Evolutionary conservation across 1,139 yeast genomes (phyloP), one percentile per base, ranked within the genome.

Genomic region (Insectozyma bohioensis): DNA sequence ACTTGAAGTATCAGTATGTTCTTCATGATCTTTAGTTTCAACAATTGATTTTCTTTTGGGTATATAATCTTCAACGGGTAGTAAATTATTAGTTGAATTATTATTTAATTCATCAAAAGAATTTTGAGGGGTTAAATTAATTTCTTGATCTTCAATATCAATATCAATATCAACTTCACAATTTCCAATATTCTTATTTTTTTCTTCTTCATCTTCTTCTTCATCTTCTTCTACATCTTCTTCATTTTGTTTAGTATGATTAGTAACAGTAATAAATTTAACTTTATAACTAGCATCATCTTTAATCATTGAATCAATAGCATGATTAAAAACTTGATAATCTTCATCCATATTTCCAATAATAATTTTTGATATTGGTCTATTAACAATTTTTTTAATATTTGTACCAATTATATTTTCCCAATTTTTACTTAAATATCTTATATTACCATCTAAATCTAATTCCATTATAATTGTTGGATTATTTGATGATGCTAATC

Each of bases 381-480:
- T 64, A 34, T 74, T 65, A 3, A 79, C 45, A 18, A 86, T 67
- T 49, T 78, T 76, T 16, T 62, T 59, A 9, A 77, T 64, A 11
- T 67, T 65, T 0, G 90, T 80, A 2, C 95, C 94, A 11, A 80
- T 82, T 8, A 88, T 71, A 7, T 71, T 51, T 46, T 80, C 83
- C 97, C 97, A 90, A 42, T 82, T 77, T 41, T 72, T 73, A 42
- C 92, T 77, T 20, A 88, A 56, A 53, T 85, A 85, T 34, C 76
- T 74, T n/a, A 92, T 79, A 25, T 72, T 75, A 12, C 96, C 88
- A 47, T 81, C 82, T 49, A 87, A 62, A 49, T 84, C 92, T 38
- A 92, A 61, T 56, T 92, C 98, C 63, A 92, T 62, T 1, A 92
- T 82, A n/a, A 82, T 77, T n/a, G 88, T 81, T 4, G 87, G 87